phyloP scores from a whole-genome alignment of 1,139 yeast species.

The Geotrichum carabidarum region DNA sequence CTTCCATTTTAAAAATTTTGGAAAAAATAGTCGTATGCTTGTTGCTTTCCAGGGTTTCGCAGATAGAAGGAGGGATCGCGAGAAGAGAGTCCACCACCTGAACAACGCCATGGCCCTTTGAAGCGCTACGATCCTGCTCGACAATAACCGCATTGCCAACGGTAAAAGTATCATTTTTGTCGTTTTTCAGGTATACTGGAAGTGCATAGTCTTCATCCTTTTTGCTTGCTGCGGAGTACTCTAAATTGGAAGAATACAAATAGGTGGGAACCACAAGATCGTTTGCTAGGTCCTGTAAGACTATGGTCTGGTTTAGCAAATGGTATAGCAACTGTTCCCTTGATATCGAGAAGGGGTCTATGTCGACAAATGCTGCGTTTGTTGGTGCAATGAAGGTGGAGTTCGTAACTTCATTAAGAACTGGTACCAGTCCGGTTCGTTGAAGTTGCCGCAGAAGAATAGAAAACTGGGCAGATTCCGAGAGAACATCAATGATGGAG shows the following conservation, averaged over 20 bases:
- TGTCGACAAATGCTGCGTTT: constrained; percentile 66
- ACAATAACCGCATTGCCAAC: constrained; percentile 51
- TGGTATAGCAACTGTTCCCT: constrained; percentile 37
- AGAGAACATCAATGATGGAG: constrained; percentile 69
- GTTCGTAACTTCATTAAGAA: constrained; percentile 57
- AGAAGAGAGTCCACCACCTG: constrained; percentile 63
- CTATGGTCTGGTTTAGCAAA: constrained; percentile 33
- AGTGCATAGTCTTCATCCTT: constrained; percentile 1
- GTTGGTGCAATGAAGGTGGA: constrained; percentile 81
- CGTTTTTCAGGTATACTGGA: constrained; percentile 18
- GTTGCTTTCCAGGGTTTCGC: constrained; percentile 39
- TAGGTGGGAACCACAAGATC: constrained; percentile 20
- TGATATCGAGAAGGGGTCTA: constrained; percentile 29
- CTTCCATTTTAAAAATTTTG: constrained; percentile 26
- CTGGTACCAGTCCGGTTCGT: constrained; percentile 60
- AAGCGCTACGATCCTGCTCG: constrained; percentile 60
- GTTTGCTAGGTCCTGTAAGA: constrained; percentile 19
- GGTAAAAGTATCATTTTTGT: neutral
- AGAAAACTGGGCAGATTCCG: constrained; percentile 69
- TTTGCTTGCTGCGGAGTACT: neutral
- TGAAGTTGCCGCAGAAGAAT: constrained; percentile 63
- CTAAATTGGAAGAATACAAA: constrained; percentile 11
- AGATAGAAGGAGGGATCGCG: constrained; percentile 42
- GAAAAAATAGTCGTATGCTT: constrained; percentile 27
- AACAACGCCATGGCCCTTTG: constrained; percentile 64